These are phyloP conservation scores for Boechera retrofracta DNA, from an alignment of 345 rosid species.

Conservation along the genomic window DNA sequence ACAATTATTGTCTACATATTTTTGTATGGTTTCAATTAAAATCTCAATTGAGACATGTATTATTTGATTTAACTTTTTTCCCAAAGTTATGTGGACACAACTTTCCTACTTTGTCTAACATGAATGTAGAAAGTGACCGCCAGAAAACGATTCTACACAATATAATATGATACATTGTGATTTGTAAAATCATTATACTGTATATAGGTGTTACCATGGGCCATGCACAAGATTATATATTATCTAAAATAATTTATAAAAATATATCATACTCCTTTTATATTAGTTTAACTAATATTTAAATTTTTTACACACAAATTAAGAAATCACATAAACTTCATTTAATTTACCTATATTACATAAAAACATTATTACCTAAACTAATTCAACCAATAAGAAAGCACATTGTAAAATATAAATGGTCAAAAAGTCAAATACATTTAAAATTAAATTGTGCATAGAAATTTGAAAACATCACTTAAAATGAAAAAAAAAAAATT, in stretches of 20 bases:
- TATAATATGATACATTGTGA: conserved; percentile 1
- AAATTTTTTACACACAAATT: too few relatives aligned
- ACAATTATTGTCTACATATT: conserved; percentile 12
- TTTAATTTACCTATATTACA: too few relatives aligned
- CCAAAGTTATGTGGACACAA: conserved; percentile 8
- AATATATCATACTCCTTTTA: not conserved
- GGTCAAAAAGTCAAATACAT: too few relatives aligned
- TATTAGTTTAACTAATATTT: too few relatives aligned
- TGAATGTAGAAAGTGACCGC: not conserved
- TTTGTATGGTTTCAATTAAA: not conserved
- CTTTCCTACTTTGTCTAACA: conserved; percentile 27
- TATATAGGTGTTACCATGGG: not conserved
- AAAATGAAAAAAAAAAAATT: too few relatives aligned
- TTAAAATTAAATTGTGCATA: too few relatives aligned
- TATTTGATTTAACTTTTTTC: not conserved
- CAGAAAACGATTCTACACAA: not conserved
- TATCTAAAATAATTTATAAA: not conserved
- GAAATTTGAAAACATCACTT: too few relatives aligned
- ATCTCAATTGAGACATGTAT: not conserved
- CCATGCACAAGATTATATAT: not conserved
- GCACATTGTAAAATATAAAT: too few relatives aligned
- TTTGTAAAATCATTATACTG: not conserved
- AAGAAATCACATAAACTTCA: too few relatives aligned
- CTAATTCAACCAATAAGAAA: too few relatives aligned
- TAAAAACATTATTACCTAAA: too few relatives aligned